Percentiles rank a stretch among this genome's conserved stretches.
Conservation (phyloP, 2,329 filamentous ascomycete species). For the Fusarium napiforme region DNA sequence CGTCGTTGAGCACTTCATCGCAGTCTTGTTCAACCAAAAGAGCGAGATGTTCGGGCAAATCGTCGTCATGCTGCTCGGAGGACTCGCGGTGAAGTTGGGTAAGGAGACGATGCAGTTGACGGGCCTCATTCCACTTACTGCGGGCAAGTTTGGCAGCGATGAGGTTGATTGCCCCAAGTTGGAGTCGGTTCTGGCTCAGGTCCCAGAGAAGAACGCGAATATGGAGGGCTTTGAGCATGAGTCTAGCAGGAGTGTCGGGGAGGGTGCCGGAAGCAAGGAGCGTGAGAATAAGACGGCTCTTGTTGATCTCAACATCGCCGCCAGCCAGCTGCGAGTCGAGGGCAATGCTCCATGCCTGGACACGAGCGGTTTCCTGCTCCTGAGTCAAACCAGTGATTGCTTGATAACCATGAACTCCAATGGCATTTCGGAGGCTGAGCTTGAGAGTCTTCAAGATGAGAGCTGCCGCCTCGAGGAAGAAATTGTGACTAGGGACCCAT, state of each 20-base stretch:
- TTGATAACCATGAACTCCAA: conserved; percentile 82
- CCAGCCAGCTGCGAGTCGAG: conserved; percentile 93
- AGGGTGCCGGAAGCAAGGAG: conserved; percentile 89
- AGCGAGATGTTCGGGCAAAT: conserved; percentile 79
- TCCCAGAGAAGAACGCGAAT: conserved; percentile 91
- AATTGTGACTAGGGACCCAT: conserved; percentile 88
- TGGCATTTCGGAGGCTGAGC: conserved; percentile 79
- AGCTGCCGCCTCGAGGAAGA: conserved; percentile 85
- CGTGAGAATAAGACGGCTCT: conserved; percentile 84
- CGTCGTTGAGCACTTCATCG: conserved; percentile 81
- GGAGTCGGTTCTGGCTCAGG: conserved; percentile 71
- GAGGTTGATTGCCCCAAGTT: conserved; percentile 72
- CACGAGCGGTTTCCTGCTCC: conserved; percentile 85
- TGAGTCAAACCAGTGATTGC: conserved; percentile 81
- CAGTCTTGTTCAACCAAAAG: conserved; percentile 81
- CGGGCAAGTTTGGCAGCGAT: conserved; percentile 79
- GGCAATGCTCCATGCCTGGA: conserved; percentile 94
- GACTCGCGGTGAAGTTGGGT: conserved; percentile 54
- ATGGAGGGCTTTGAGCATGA: conserved; percentile 94
- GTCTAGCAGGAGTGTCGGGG: conserved; percentile 80
- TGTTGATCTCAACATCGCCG: conserved; percentile 89
- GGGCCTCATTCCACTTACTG: conserved; percentile 84
- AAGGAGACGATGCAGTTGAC: conserved; percentile 67
- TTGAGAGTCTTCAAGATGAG: conserved; percentile 84
- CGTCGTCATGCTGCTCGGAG: conserved; percentile 62